A percentile compares a stretch with the other conserved stretches of the same genome.
phyloP scores from a whole-genome alignment of 495 filamentous ascomycete genomes.

The Acidiella bohemica region DNA sequence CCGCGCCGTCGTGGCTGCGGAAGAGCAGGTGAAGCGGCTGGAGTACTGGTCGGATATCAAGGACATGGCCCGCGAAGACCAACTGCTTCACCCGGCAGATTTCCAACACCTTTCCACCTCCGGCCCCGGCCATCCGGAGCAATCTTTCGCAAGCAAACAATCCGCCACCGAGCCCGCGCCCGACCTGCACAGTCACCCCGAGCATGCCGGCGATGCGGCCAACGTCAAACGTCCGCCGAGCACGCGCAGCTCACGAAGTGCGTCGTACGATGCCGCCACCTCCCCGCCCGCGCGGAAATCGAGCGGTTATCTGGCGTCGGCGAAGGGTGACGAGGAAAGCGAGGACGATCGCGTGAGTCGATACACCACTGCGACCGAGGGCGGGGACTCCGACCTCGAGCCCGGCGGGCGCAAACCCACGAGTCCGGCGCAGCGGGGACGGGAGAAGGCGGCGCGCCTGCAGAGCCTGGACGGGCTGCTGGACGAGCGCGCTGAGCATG shows the following conservation, averaged over 20 bases:
- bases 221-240: neutral
- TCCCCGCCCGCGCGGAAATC: conserved; percentile 4
- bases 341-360: neutral
- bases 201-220: conserved; percentile 2
- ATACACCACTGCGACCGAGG: conserved; percentile 14
- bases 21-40: conserved; percentile 50
- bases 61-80: conserved; percentile 42
- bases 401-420: neutral
- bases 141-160: conserved; percentile 11
- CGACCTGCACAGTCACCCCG: conserved; percentile 9
- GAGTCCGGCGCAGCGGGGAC: conserved; percentile 5
- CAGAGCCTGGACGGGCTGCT: conserved; percentile 6
- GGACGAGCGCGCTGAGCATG: conserved; percentile 1
- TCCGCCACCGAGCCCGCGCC: conserved; percentile 3
- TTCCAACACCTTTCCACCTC: neutral
- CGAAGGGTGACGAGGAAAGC: neutral
- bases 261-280: conserved; percentile 4
- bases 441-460: conserved; percentile 6
- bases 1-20: conserved; percentile 46
- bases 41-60: conserved; percentile 69
- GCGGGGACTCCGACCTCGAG: neutral
- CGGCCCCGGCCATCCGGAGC: conserved; percentile 4
- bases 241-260: neutral
- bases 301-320: no score
- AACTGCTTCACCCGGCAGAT: conserved; percentile 22